A percentile compares a stretch with the other conserved stretches of the same genome.
Evolutionary conservation across 768 basidiomycete species (phyloP).

Genomic region (Trametes sanguinea): DNA sequence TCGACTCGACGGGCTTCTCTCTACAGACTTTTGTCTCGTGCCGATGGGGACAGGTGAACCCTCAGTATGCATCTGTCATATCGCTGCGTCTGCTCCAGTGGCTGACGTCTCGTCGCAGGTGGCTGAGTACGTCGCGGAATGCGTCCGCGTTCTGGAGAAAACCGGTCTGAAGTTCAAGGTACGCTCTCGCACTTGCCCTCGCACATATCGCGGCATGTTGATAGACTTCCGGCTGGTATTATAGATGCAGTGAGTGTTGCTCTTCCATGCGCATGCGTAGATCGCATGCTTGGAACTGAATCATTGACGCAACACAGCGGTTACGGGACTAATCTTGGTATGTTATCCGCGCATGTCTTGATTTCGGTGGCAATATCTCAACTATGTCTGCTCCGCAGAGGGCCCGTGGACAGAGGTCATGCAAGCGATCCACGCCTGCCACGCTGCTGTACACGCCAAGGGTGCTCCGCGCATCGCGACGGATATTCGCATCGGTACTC

Average conservation of each 20-base stretch:
- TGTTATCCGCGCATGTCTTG: constrained; percentile 1
- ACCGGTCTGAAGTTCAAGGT: constrained; percentile 85
- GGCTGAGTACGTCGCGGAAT: constrained; percentile 78
- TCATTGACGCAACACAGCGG: constrained; percentile 49
- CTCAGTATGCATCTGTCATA: constrained; percentile 50
- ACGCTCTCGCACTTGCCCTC: constrained; percentile 10
- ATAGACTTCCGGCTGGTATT: neutral
- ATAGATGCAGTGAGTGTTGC: constrained; percentile 66
- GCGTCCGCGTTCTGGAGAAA: constrained; percentile 79
- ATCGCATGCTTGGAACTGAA: no score
- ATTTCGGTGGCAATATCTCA: neutral
- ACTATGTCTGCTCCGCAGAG: constrained; percentile 40
- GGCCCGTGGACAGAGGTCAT: constrained; percentile 87
- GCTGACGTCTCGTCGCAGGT: constrained; percentile 47
- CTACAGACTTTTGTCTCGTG: constrained; percentile 82
- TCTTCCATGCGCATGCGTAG: neutral
- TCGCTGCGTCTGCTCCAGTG: constrained; percentile 24
- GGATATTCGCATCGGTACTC: constrained; percentile 94
- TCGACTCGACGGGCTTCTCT: neutral
- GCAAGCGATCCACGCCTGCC: constrained; percentile 88
- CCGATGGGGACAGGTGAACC: constrained; percentile 79
- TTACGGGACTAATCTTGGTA: constrained; percentile 89
- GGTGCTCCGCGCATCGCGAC: constrained; percentile 81
- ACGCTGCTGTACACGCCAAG: constrained; percentile 78
- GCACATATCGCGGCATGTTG: neutral